These are phyloP conservation scores for Aspergillus texensis DNA, from an alignment of 2,329 filamentous ascomycete species.

Conservation along the genomic window DNA sequence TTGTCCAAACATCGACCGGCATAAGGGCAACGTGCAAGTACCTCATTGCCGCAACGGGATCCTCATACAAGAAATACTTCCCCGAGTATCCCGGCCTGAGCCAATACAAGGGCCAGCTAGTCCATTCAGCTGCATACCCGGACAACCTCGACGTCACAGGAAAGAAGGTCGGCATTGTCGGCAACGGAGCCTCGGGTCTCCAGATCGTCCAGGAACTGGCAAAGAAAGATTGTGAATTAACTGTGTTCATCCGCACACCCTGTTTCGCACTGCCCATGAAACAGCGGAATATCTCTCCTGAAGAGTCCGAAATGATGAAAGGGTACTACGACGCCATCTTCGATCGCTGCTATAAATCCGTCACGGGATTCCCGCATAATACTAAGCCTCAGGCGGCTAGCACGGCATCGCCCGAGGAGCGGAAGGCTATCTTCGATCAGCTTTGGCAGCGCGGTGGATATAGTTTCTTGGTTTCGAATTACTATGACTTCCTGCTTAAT, in stretches of 20 bases:
- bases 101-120: constrained; percentile 53
- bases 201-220: constrained; percentile 62
- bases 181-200: constrained; percentile 57
- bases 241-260: constrained; percentile 64
- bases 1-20: constrained; percentile 45
- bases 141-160: constrained; percentile 47
- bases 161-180: constrained; percentile 57
- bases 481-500: constrained; percentile 40
- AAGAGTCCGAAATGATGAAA: constrained; percentile 40
- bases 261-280: constrained; percentile 58
- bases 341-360: constrained; percentile 53
- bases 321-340: constrained; percentile 55
- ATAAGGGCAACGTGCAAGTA: constrained; percentile 49
- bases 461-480: constrained; percentile 54
- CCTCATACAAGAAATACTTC: constrained; percentile 32
- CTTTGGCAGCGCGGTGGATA: constrained; percentile 58
- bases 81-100: constrained; percentile 43
- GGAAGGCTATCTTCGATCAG: constrained; percentile 52
- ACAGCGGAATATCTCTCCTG: background rate
- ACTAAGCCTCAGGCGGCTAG: constrained; percentile 49
- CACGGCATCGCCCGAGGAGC: constrained; percentile 50
- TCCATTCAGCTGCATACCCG: constrained; percentile 61
- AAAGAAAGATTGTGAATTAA: constrained; percentile 54
- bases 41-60: constrained; percentile 43
- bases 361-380: constrained; percentile 53